These are phyloP conservation scores for Calonectria multiphialidica DNA, from an alignment of 2,329 filamentous ascomycete species.

Conservation along the genomic window DNA sequence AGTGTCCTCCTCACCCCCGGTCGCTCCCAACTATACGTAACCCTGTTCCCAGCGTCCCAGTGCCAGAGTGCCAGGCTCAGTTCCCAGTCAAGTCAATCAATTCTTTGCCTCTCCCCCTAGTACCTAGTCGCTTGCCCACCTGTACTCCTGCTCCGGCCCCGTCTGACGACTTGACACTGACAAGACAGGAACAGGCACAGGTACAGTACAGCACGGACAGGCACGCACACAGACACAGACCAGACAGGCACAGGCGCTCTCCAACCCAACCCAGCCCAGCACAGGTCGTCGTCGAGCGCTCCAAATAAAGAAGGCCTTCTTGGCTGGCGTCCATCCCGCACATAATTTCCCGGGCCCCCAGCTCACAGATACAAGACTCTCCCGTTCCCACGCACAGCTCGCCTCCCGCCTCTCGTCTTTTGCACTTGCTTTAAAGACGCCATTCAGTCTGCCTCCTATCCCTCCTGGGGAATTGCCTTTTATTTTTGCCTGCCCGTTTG, in stretches of 20 bases:
- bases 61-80: slow-evolving; percentile 26
- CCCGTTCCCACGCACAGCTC: slow-evolving; percentile 31
- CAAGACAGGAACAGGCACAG: slow-evolving; percentile 25
- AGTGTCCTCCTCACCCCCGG: slow-evolving; percentile 30
- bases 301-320: slow-evolving; percentile 42
- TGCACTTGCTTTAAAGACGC: slow-evolving; percentile 21
- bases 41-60: slow-evolving; percentile 32
- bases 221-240: slow-evolving; percentile 32
- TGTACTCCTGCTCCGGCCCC: slow-evolving; percentile 28
- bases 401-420: slow-evolving; percentile 28
- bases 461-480: slow-evolving; percentile 36
- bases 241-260: slow-evolving; percentile 32
- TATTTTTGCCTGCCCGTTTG: slow-evolving; percentile 28
- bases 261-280: slow-evolving; percentile 22
- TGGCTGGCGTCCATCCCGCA: slow-evolving; percentile 38
- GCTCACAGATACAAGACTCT: slow-evolving; percentile 36
- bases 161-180: slow-evolving; percentile 40
- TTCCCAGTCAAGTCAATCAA: slow-evolving; percentile 36
- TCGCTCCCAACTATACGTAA: slow-evolving; percentile 30
- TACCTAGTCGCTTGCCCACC: slow-evolving; percentile 24
- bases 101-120: slow-evolving; percentile 19
- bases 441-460: slow-evolving; percentile 23
- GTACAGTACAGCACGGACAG: slow-evolving; percentile 34
- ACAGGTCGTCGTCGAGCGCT: slow-evolving; percentile 26
- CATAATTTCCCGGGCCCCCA: slow-evolving; percentile 45